Evolutionary conservation across 176 grass and related monocot species (phyloP), one percentile per base, ranked within the genome.

Genomic region (Tuctoria greenei): DNA sequence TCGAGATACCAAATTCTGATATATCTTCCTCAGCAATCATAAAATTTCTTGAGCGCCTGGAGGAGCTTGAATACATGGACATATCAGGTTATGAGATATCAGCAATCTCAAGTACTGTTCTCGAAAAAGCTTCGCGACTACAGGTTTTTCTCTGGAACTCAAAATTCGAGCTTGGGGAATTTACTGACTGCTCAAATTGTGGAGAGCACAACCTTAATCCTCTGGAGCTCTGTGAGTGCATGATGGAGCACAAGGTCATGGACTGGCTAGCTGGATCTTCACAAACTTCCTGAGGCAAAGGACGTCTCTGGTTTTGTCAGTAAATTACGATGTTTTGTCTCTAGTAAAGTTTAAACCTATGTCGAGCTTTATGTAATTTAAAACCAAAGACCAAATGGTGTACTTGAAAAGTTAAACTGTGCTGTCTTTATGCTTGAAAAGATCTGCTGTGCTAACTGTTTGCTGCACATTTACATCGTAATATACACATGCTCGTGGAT

Each of bases 31-130:
- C 69, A 4, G 86, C 86, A 7, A 86, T 93, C 51, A 61, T 81
- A 52, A 83, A 35, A 76, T 84, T 93, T 67, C 83, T 93, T 24
- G 80, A 93, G 47, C 75, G 43, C 56, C 61, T 93, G n/a, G 84
- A 84, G 80, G 72, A 84, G 57, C 83, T 93, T 4, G 86, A 89
- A 63, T 76, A 89, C 74, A 57, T 93, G 73, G 86, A 93, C 49
- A 93, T 93, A 39, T 93, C 90, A 46, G 90, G 90, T 44, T 89
- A 93, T 20, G 71, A 83, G 67, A 93, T 69, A 55, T 89, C 90
- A 0, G 34, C 35, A 0, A 86, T 93, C 81, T 89, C 86, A 64
- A 71, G 75, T 69, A 16, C 4, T 1, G 70, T 93, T 28, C 80
- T 93, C 8, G 39, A 25, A 12, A 93, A 93, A 76, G 80, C 83